Evolutionary conservation across 495 filamentous ascomycete genomes (phyloP), one percentile per base, ranked within the genome.

Genomic region (Jackrogersella minutella): DNA sequence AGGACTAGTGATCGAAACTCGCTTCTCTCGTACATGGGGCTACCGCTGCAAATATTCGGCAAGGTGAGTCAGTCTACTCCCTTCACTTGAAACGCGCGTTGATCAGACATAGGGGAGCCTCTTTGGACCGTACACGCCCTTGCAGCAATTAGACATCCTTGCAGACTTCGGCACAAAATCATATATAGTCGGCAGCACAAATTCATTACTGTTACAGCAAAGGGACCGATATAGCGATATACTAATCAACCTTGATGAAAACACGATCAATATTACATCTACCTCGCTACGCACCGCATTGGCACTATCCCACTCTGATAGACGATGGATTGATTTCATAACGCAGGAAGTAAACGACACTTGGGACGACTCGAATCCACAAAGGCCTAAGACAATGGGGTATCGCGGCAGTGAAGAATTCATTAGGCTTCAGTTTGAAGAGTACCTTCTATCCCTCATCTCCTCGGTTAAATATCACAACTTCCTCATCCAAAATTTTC

Each of bases 381-480:
- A 87, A 50, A 86, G 90, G 39, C 95, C 95, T 13, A 97, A 93
- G 68, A 97, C 93, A 5, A 90, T 96, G 81, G 94, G 93, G 14
- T 99, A 97, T 73, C 90, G 92, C 68, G 95, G 95, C 51, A 97
- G 93, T 61, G 95, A 99, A 79, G 96, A 98, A 73, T 98, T 97
- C 74, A 98, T 99, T 70, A 87, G 95, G 16, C 86, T 98, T 5
- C 95, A 99, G 70, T 99, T 99, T 62, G 95, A 99, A 80, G 96
- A 98, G 74, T 99, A 99, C 70, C 82, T 98, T 14, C 82, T 98
- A 5, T 93, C 94, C 1, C 83, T 99, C 54, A 85, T 97, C 41
- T 91, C 96, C 0, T 85, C 90, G 5, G 89, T 92, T 66, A 97
- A 97, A 72, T 97, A 96, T 74, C 93, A 91, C 70, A 85, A 89